phyloP scores from a whole-genome alignment of 2,329 filamentous ascomycete species.

The Mycogone perniciosa region DNA sequence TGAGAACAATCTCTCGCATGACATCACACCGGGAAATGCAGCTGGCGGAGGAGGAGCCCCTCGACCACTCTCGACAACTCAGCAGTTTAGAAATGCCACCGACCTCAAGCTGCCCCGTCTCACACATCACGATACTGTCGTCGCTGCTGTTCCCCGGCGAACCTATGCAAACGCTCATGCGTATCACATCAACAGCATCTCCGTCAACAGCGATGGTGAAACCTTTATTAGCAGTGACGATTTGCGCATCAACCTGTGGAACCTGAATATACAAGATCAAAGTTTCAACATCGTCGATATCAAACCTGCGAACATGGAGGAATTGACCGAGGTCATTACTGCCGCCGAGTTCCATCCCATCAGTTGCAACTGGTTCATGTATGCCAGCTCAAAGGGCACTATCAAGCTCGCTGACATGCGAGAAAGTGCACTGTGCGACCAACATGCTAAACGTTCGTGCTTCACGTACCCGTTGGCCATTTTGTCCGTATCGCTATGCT shows the following conservation, averaged over 20 bases:
- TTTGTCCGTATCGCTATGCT: background rate
- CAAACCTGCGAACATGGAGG: conserved; percentile 99
- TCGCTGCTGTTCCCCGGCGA: conserved; percentile 89
- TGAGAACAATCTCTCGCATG: conserved; percentile 95
- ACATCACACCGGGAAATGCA: conserved; percentile 71
- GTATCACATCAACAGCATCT: conserved; percentile 99
- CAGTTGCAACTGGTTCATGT: conserved; percentile 99
- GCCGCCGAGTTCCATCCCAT: conserved; percentile 94
- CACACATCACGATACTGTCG: conserved; percentile 96
- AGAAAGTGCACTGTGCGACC: conserved; percentile 90
- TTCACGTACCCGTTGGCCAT: background rate
- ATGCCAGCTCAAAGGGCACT: conserved; percentile 96
- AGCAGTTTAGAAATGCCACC: conserved; percentile 70
- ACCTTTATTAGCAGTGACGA: conserved; percentile 99
- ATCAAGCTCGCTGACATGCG: conserved; percentile 99
- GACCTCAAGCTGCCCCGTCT: conserved; percentile 91
- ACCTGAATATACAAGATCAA: conserved; percentile 97
- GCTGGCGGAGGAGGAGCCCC: conserved; percentile 73
- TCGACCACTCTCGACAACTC: conserved; percentile 58
- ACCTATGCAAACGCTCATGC: conserved; percentile 98
- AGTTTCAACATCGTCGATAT: conserved; percentile 99
- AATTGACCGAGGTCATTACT: conserved; percentile 97
- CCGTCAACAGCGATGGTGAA: conserved; percentile 98
- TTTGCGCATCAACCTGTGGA: conserved; percentile 96
- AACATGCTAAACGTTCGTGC: conserved; percentile 79